Evolutionary conservation across 106 monocot genomes (phyloP).

Genomic region (Cymbidium sinense): DNA sequence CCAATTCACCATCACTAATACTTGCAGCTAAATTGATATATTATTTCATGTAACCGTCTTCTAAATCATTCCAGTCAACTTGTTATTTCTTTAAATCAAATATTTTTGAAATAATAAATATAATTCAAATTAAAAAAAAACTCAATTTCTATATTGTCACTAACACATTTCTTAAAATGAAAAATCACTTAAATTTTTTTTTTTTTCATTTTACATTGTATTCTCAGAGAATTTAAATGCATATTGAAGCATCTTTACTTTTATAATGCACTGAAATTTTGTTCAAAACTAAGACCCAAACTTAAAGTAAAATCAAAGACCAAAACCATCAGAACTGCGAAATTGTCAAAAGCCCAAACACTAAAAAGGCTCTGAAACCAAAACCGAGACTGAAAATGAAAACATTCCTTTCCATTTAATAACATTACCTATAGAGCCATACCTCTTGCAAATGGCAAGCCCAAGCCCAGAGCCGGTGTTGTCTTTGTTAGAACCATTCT

Average conservation of each 20-base stretch:
- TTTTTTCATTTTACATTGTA: not conserved
- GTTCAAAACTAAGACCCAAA: not conserved
- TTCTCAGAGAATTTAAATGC: not conserved
- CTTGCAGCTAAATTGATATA: too few species aligned
- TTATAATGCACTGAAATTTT: not conserved
- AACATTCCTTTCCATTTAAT: too few species aligned
- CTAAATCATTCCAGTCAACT: too few species aligned
- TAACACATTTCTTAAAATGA: not conserved
- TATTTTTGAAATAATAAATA: not conserved
- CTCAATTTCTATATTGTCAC: not conserved
- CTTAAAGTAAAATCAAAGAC: not conserved
- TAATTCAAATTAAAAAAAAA: not conserved
- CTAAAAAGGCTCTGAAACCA: too few species aligned
- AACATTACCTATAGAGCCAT: conserved; percentile 1
- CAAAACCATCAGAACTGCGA: not conserved
- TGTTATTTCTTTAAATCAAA: too few species aligned
- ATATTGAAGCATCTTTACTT: not conserved
- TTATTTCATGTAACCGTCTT: too few species aligned
- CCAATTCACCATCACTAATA: too few species aligned
- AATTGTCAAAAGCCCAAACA: not conserved
- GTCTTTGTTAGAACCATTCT: conserved; percentile 35
- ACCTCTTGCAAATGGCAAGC: conserved; percentile 94
- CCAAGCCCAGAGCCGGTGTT: conserved; percentile 75
- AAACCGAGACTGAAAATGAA: too few species aligned
- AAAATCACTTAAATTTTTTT: not conserved